Base-by-base conservation (phyloP, 2,329 filamentous ascomycete genomes). In the Coniochaeta hoffmannii region DNA sequence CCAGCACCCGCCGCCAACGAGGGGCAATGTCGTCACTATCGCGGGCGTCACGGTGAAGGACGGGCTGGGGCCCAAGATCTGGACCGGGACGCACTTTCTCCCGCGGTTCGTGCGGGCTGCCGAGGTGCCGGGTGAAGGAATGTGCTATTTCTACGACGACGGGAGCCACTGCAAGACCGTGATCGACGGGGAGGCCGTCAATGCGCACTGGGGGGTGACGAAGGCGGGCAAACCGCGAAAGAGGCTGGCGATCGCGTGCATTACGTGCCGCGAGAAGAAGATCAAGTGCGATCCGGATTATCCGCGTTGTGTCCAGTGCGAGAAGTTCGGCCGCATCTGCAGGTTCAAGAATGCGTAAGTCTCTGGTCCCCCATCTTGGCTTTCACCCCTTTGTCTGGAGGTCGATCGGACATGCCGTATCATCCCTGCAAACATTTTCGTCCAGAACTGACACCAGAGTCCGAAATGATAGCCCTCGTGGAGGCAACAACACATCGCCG, bases 261-360 rank as follows among this genome's bases (percentile, higher is more conserved):
- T 96, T 57, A 94, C 90, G 12, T 97, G 92, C 69, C 83, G 92
- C 53, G 91, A 96, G 73, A 97, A 96, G 83, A 97, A 96, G 78
- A 96, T 97, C 74, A 96, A 96, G 71, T 97, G 92, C 66, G 90
- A 96, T 61, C 92, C 91, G 1, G 90, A 92, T 63, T 87, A 84
- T 61, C 89, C 89, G 36, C 90, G 90, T 62, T 97, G 92, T 64
- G 82, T 92, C 54, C 91, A 96, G 71, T 97, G 92, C 69, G 88
- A 94, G 68, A 96, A 96, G 73, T 93, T 93, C 66, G 90, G 91
- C 55, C 82, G 90, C 50, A 78, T 87, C 17, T 96, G 92, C 80
- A 87, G 87, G 71, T 91, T 90, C 66, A 89, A 90, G 72, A 89
- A 88, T 72, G 89, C 89, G 88, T 93, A 75, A 83, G 87, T 86